These are phyloP conservation scores for Theileria equi DNA, from an alignment of 169 alveolate genomes.

Conservation along the genomic window DNA sequence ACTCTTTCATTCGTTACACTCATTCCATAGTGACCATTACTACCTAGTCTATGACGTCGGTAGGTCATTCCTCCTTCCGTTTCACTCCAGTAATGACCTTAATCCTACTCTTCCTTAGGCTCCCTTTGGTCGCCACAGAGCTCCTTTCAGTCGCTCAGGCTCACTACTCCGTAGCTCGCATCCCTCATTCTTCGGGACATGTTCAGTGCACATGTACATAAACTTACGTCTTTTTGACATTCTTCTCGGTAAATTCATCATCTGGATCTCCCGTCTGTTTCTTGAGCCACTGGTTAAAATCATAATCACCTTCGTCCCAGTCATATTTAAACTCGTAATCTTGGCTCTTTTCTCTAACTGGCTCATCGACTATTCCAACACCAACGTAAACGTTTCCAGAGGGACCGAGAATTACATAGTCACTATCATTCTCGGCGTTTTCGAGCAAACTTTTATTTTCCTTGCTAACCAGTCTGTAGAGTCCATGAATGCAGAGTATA, in stretches of 20 bases:
- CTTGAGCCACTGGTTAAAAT: constrained; percentile 80
- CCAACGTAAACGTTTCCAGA: constrained; percentile 82
- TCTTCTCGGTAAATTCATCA: constrained; percentile 48
- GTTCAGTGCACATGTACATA: too few relatives aligned
- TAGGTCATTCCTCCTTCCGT: too few relatives aligned
- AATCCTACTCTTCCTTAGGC: too few relatives aligned
- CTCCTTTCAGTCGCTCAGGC: too few relatives aligned
- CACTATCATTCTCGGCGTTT: constrained; percentile 64
- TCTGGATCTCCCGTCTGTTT: constrained; percentile 81
- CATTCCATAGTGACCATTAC: too few relatives aligned
- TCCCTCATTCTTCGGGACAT: too few relatives aligned
- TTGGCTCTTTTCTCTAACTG: constrained; percentile 17
- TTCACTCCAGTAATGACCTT: too few relatives aligned
- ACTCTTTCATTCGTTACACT: too few relatives aligned
- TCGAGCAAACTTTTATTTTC: constrained; percentile 35
- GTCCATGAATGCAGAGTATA: too few relatives aligned
- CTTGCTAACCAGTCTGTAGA: constrained; percentile 28
- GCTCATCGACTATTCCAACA: constrained; percentile 79
- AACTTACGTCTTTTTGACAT: constrained; percentile 53
- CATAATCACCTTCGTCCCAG: constrained; percentile 85
- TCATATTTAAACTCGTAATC: constrained; percentile 67
- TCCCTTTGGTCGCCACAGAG: too few relatives aligned
- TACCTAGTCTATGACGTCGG: too few relatives aligned
- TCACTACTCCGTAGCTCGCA: too few relatives aligned
- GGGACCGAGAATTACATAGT: constrained; percentile 81